Percentiles rank a stretch among this genome's conserved stretches.
phyloP scores from a whole-genome alignment of 2,329 filamentous ascomycete genomes.

The Fusarium burgessii region DNA sequence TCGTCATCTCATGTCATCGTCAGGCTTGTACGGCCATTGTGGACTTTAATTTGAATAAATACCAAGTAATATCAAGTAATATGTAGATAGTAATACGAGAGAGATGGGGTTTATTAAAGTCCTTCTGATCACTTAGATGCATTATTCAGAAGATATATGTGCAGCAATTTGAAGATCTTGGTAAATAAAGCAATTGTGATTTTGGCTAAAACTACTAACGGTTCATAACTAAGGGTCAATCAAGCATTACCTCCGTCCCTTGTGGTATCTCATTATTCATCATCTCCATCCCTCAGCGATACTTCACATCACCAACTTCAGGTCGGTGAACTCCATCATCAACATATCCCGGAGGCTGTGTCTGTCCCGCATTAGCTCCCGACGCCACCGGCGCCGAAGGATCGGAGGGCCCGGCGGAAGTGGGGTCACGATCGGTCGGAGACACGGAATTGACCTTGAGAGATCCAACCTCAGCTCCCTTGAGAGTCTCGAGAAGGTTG shows the following conservation, averaged over 20 bases:
- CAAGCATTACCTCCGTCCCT: neutral
- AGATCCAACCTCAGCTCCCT: constrained; percentile 49
- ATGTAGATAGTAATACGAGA: too few species aligned
- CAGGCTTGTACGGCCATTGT: too few species aligned
- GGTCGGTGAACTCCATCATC: constrained; percentile 43
- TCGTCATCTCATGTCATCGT: neutral
- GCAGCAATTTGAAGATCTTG: fast-evolving
- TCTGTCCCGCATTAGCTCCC: constrained; percentile 12
- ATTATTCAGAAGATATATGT: too few species aligned
- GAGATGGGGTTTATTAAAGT: too few species aligned
- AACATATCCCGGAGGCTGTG: constrained; percentile 41
- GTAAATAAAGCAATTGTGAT: neutral
- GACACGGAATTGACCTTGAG: constrained; percentile 31
- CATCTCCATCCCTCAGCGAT: constrained; percentile 23
- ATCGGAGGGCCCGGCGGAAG: constrained; percentile 23
- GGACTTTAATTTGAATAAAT: too few species aligned
- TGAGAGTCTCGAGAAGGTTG: constrained; percentile 48
- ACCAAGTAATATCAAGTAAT: too few species aligned
- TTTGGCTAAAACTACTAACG: neutral
- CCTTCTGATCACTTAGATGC: too few species aligned
- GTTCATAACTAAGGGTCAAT: neutral
- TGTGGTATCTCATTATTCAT: constrained; percentile 36
- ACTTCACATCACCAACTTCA: constrained; percentile 44
- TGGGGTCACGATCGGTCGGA: constrained; percentile 10
- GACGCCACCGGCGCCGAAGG: constrained; percentile 21